A percentile compares a stretch with the other conserved stretches of the same genome.
Conservation (phyloP, 371 early-diverging fungal genomes). For the Conidiobolus incongruus region DNA sequence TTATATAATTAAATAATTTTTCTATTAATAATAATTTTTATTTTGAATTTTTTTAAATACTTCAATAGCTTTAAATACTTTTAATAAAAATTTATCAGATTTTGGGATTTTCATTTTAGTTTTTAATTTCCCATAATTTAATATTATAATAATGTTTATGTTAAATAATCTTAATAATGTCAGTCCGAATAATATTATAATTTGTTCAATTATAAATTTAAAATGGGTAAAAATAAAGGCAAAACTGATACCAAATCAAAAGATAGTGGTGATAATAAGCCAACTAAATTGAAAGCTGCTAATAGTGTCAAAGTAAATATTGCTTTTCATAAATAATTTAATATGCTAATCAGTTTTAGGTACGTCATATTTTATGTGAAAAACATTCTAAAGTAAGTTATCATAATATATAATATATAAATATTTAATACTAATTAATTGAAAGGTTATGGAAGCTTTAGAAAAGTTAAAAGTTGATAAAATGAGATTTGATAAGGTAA, state of each 20-base stretch:
- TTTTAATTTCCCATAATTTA: too few species aligned
- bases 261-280: background rate
- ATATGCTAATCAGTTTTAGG: slow-evolving; percentile 12
- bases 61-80: too few species aligned
- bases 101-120: too few species aligned
- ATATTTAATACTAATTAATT: background rate
- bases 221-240: too few species aligned
- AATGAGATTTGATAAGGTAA: slow-evolving; percentile 29
- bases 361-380: slow-evolving; percentile 70
- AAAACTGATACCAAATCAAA: background rate
- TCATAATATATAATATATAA: slow-evolving; percentile 8
- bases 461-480: slow-evolving; percentile 27
- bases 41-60: too few species aligned
- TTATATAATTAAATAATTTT: too few species aligned
- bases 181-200: too few species aligned
- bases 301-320: slow-evolving; percentile 32
- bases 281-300: slow-evolving; percentile 37
- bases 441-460: slow-evolving; percentile 22
- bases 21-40: too few species aligned
- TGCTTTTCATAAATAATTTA: background rate
- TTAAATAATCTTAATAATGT: too few species aligned
- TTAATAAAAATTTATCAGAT: too few species aligned
- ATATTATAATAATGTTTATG: too few species aligned
- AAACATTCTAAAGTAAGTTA: slow-evolving; percentile 36
- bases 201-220: too few species aligned